These are phyloP conservation scores for Ramaria sp. DNA, from an alignment of 768 basidiomycete species.

Conservation along the genomic window DNA sequence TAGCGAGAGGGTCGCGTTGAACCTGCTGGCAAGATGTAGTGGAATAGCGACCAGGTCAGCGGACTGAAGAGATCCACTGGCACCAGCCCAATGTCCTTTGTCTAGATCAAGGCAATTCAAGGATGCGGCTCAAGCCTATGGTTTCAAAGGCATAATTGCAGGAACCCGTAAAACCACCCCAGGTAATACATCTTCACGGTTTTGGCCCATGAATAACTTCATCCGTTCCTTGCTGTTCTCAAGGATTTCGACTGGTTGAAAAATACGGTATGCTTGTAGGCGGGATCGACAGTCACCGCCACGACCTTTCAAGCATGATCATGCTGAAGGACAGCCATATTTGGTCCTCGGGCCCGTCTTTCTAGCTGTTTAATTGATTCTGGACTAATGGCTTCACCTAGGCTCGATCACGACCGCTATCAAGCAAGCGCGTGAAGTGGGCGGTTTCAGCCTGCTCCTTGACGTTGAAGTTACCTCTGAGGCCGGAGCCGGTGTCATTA, in stretches of 20 bases:
- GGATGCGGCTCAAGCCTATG: constrained; percentile 64
- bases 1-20: constrained; percentile 88
- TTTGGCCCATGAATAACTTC: neutral
- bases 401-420: constrained; percentile 91
- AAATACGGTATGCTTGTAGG: constrained; percentile 99
- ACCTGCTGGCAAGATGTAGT: constrained; percentile 88
- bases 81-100: neutral
- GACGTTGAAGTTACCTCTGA: constrained; percentile 90
- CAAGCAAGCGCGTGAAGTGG: constrained; percentile 72
- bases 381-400: constrained; percentile 17
- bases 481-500: constrained; percentile 85
- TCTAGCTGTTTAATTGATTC: neutral
- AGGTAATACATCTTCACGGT: constrained; percentile 26
- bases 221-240: neutral
- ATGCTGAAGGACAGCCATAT: constrained; percentile 99
- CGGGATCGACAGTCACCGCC: constrained; percentile 89
- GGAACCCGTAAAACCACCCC: constrained; percentile 98
- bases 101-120: constrained; percentile 72
- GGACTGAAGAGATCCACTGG: neutral
- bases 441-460: constrained; percentile 83
- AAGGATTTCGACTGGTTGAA: constrained; percentile 91
- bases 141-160: constrained; percentile 82
- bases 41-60: constrained; percentile 91
- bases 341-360: constrained; percentile 76
- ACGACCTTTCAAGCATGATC: constrained; percentile 98